A percentile compares a stretch with the other conserved stretches of the same genome.
These are phyloP conservation scores for Phaeodactylum tricornutum DNA, from an alignment of 108 stramenopile species.

Conservation along the genomic window DNA sequence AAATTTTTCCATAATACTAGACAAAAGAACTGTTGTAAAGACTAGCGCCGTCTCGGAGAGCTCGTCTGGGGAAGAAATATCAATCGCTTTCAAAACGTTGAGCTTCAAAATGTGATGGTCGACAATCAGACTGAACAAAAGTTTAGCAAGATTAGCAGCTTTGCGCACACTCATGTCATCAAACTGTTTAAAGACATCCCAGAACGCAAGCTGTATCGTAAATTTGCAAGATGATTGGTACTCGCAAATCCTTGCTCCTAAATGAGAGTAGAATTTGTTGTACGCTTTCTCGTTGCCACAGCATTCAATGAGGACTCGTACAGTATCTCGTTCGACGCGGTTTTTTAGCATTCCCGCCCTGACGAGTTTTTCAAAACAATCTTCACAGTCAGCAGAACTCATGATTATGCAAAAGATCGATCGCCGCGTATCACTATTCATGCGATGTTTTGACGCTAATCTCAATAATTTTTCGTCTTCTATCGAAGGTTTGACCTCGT, in stretches of 20 bases:
- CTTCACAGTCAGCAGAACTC: conserved; percentile 83
- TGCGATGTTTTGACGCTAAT: conserved; percentile 80
- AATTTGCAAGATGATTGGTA: conserved; percentile 83
- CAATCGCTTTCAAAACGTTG: conserved; percentile 70
- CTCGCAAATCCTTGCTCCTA: conserved; percentile 84
- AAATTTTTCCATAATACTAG: conserved; percentile 55
- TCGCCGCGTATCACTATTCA: conserved; percentile 89
- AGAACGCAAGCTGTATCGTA: conserved; percentile 87
- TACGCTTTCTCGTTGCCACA: conserved; percentile 84
- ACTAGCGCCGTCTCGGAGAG: conserved; percentile 58
- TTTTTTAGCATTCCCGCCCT: conserved; percentile 76
- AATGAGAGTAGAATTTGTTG: conserved; percentile 90
- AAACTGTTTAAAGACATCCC: conserved; percentile 92
- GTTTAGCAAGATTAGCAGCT: conserved; percentile 84
- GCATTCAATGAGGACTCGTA: conserved; percentile 89
- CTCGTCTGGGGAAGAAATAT: conserved; percentile 52
- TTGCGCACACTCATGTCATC: conserved; percentile 58
- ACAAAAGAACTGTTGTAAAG: conserved; percentile 68
- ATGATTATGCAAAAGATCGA: conserved; percentile 93
- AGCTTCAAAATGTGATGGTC: conserved; percentile 46
- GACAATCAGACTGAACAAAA: conserved; percentile 75
- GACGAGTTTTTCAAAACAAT: conserved; percentile 90
- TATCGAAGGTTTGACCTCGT: neutral
- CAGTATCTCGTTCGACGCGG: conserved; percentile 80
- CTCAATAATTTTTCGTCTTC: conserved; percentile 36